Percentiles rank a stretch among this genome's conserved stretches.
Evolutionary conservation across 2,329 filamentous ascomycete genomes (phyloP).

Genomic region (Xylaria hypoxylon): DNA sequence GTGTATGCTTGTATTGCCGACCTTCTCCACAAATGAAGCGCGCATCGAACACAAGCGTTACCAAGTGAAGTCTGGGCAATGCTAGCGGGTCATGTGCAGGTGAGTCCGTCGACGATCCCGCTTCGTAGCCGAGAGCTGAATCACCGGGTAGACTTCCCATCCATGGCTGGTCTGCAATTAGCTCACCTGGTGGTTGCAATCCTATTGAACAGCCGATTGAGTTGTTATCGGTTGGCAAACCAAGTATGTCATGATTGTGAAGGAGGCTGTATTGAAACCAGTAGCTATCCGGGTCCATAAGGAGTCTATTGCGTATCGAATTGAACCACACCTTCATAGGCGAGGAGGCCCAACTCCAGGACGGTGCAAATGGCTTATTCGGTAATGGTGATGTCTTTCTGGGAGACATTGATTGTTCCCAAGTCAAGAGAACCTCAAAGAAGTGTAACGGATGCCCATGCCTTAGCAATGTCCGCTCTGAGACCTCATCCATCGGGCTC

Average conservation of each 20-base stretch:
- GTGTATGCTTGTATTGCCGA: neutral
- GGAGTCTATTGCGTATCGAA: neutral
- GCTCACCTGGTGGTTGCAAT: neutral
- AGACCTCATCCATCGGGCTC: neutral
- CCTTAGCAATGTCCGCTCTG: conserved; percentile 6
- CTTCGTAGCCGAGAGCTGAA: neutral
- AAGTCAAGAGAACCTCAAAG: conserved; percentile 22
- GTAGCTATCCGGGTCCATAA: neutral
- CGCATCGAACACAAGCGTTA: conserved; percentile 23
- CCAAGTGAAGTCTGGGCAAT: conserved; percentile 4
- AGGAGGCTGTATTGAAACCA: conserved; percentile 18
- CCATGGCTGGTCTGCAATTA: conserved; percentile 14
- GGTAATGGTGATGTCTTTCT: no score
- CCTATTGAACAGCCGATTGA: neutral
- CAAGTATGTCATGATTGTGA: conserved; percentile 24
- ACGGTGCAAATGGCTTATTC: conserved; percentile 20
- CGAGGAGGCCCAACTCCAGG: conserved; percentile 30
- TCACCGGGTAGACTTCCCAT: neutral
- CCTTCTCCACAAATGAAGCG: neutral
- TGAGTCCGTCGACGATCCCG: neutral
- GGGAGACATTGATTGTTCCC: neutral
- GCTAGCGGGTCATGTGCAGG: no score
- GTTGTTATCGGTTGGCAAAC: conserved; percentile 13
- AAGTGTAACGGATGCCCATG: conserved; percentile 28
- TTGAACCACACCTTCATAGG: neutral